Conservation (phyloP, 176 grass and related monocot genomes). For the Aechmea fasciata region DNA sequence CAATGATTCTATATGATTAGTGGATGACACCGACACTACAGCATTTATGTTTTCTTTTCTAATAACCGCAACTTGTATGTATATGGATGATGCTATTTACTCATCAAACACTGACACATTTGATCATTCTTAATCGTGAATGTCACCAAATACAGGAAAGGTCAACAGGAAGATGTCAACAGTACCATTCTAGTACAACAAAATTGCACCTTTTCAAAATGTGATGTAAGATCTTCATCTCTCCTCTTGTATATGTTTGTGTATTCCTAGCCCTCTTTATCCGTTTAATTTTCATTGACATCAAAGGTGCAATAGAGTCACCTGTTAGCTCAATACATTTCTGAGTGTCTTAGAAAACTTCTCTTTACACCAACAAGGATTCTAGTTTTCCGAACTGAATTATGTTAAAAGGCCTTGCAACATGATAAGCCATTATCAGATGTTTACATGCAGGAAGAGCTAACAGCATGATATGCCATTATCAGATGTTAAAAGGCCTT, state of each 20-base stretch:
- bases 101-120: background rate
- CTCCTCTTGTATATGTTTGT: background rate
- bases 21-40: background rate
- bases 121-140: background rate
- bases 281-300: background rate
- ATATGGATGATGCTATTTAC: background rate
- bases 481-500: background rate
- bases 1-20: background rate
- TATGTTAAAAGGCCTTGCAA: background rate
- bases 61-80: background rate
- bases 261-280: background rate
- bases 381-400: too few relatives aligned
- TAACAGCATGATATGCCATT: background rate
- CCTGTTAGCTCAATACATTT: too few relatives aligned
- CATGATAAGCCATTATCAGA: background rate
- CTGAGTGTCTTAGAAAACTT: too few relatives aligned
- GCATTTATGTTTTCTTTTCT: too few relatives aligned
- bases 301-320: too few relatives aligned
- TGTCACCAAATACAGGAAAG: slow-evolving; percentile 13
- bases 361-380: too few relatives aligned
- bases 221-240: slow-evolving; percentile 13
- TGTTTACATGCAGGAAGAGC: too few relatives aligned
- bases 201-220: background rate
- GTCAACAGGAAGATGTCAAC: background rate
- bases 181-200: background rate